phyloP scores from a whole-genome alignment of 768 basidiomycete species.

The Serendipita sp. region DNA sequence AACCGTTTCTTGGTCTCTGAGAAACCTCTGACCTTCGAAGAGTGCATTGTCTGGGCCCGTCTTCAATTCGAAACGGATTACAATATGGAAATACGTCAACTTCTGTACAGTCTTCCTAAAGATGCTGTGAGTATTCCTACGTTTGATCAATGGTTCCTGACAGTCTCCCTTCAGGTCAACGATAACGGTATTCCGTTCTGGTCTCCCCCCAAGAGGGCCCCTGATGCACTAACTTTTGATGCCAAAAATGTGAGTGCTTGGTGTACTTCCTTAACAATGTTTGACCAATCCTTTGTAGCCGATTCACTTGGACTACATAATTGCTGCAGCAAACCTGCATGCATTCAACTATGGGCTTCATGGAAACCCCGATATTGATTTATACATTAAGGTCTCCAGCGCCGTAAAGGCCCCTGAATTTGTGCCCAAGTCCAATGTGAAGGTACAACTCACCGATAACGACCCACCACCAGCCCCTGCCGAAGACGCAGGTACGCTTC shows the following conservation, averaged over 20 bases:
- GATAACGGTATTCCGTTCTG: slow-evolving; percentile 89
- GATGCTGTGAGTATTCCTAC: slow-evolving; percentile 41
- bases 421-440: slow-evolving; percentile 80
- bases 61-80: slow-evolving; percentile 90
- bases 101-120: slow-evolving; percentile 86
- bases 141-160: not conserved
- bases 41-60: slow-evolving; percentile 94
- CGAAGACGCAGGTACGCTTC: slow-evolving; percentile 20
- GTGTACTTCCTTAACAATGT: not conserved
- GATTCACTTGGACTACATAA: slow-evolving; percentile 72
- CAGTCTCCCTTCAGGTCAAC: slow-evolving; percentile 28
- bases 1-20: slow-evolving; percentile 76
- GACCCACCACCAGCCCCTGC: slow-evolving; percentile 57
- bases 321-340: slow-evolving; percentile 88
- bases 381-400: slow-evolving; percentile 75
- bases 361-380: slow-evolving; percentile 60
- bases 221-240: slow-evolving; percentile 76
- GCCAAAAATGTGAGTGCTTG: slow-evolving; percentile 55
- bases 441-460: slow-evolving; percentile 83
- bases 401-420: slow-evolving; percentile 80
- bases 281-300: slow-evolving; percentile 31
- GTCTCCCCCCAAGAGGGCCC: slow-evolving; percentile 96
- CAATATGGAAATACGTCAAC: slow-evolving; percentile 81
- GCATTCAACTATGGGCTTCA: slow-evolving; percentile 96
- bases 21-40: slow-evolving; percentile 89